phyloP scores from a whole-genome alignment of 257 asterid genomes.

The Striga asiatica region DNA sequence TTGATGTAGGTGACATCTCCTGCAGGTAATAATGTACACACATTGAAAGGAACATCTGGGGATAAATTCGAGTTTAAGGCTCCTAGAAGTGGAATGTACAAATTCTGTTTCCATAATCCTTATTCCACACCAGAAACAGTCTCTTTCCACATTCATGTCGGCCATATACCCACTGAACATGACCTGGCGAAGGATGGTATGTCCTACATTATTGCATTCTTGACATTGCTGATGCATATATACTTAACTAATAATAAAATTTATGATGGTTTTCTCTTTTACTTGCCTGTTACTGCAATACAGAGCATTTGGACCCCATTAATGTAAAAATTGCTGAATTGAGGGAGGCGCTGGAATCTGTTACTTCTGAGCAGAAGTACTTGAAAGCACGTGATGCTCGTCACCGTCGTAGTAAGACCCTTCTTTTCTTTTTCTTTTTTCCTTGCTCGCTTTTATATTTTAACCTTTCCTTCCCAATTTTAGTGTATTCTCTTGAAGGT shows the following conservation, averaged over 20 bases:
- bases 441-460: too few species aligned
- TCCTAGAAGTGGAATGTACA: conserved; percentile 92
- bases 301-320: conserved; percentile 88
- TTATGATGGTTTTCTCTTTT: neutral
- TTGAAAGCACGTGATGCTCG: conserved; percentile 91
- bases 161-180: conserved; percentile 88
- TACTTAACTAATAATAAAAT: too few species aligned
- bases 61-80: conserved; percentile 94
- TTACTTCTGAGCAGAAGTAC: conserved; percentile 85
- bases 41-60: conserved; percentile 84
- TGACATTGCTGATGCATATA: neutral
- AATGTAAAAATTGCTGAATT: conserved; percentile 95
- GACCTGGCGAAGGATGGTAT: conserved; percentile 95
- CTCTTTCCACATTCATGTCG: conserved; percentile 88
- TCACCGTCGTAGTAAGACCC: conserved; percentile 78
- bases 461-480: neutral
- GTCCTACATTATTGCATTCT: conserved; percentile 17
- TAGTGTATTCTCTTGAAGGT: neutral
- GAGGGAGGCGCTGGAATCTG: conserved; percentile 94
- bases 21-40: conserved; percentile 48
- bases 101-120: conserved; percentile 91
- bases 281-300: neutral
- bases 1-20: conserved; percentile 74
- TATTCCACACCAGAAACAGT: conserved; percentile 85
- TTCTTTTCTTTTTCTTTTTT: neutral